phyloP scores from a whole-genome alignment of 1,139 yeast species.

The Geotrichum candidum region DNA sequence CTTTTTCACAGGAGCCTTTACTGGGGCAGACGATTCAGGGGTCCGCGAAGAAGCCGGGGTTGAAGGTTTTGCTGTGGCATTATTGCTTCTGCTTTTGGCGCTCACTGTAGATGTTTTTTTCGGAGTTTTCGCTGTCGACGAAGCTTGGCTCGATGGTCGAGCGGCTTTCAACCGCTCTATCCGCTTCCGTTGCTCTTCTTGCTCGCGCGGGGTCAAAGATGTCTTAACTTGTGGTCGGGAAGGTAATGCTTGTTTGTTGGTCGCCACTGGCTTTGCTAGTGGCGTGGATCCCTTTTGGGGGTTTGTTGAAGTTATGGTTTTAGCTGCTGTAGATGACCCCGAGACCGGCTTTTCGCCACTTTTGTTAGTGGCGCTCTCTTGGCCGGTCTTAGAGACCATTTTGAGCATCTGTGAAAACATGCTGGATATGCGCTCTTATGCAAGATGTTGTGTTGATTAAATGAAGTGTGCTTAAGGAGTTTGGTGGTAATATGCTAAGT shows the following conservation, averaged over 20 bases:
- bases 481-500: background rate
- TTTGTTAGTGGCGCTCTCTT: background rate
- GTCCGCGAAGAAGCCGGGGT: background rate
- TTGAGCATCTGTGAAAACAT: constrained; percentile 27
- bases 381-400: constrained; percentile 22
- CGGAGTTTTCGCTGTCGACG: constrained; percentile 19
- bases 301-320: background rate
- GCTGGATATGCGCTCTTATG: background rate
- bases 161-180: constrained; percentile 31
- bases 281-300: background rate
- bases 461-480: background rate
- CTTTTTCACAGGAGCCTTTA: constrained; percentile 12
- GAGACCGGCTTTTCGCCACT: background rate
- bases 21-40: constrained; percentile 10
- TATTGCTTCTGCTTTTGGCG: constrained; percentile 5
- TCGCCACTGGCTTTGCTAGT: background rate
- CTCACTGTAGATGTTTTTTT: constrained; percentile 16
- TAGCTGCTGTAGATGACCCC: background rate
- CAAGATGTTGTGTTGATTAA: background rate
- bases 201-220: constrained; percentile 24
- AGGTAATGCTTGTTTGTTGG: background rate
- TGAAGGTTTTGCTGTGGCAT: background rate
- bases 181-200: constrained; percentile 26
- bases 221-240: constrained; percentile 6
- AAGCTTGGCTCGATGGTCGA: constrained; percentile 16